Conservation (phyloP, 495 filamentous ascomycete genomes). For the Aspergillus leporis region DNA sequence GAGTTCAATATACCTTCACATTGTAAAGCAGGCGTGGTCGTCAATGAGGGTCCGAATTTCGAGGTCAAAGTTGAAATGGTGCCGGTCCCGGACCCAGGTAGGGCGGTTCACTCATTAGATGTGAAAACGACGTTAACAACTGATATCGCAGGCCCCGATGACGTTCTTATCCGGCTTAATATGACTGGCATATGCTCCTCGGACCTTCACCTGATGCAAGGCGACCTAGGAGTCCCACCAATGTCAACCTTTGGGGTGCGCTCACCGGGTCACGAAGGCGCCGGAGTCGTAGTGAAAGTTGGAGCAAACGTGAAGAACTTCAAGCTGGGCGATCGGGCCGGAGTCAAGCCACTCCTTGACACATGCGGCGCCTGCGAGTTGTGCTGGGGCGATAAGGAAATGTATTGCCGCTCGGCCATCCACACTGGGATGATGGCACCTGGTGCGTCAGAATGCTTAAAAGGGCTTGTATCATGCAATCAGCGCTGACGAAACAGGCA, state of each 20-base stretch:
- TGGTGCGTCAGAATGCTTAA: too few species aligned
- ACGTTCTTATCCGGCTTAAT: conserved; percentile 49
- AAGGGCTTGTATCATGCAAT: too few species aligned
- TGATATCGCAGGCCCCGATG: conserved; percentile 37
- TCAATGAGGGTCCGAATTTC: conserved; percentile 56
- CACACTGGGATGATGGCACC: conserved; percentile 37
- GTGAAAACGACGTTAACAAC: background rate
- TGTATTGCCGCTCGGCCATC: conserved; percentile 36
- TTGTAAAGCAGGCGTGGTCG: conserved; percentile 56
- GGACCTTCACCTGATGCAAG: conserved; percentile 51
- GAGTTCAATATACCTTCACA: conserved; percentile 46
- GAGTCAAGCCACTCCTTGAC: conserved; percentile 56
- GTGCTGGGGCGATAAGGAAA: conserved; percentile 48
- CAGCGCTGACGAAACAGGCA: conserved; percentile 37
- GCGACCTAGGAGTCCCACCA: conserved; percentile 43
- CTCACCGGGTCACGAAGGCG: conserved; percentile 58
- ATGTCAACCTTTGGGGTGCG: conserved; percentile 50
- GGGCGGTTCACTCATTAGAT: background rate
- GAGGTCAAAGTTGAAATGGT: conserved; percentile 51
- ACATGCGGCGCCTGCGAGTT: conserved; percentile 52
- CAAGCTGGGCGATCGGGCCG: conserved; percentile 59
- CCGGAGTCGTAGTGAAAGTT: conserved; percentile 55
- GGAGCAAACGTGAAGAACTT: conserved; percentile 53
- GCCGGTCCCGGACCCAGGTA: conserved; percentile 54
- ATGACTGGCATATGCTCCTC: conserved; percentile 50